Conservation (phyloP, 192 early-diverging fungal species). For the Entophlyctis luteolus region DNA sequence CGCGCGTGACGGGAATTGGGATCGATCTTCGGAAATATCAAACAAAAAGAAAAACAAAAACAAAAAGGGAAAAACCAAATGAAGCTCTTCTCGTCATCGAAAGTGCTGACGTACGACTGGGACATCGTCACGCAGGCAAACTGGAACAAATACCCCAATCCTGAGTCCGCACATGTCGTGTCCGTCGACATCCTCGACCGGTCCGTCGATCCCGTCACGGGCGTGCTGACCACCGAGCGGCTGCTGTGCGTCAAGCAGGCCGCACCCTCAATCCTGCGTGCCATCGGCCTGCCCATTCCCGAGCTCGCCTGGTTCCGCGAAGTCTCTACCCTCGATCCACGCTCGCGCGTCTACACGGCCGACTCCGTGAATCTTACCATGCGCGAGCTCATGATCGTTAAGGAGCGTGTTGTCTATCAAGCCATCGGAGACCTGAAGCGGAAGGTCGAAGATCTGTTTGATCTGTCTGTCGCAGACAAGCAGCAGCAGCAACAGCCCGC, state of each 20-base stretch:
- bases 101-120: conserved; percentile 81
- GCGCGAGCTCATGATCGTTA: conserved; percentile 74
- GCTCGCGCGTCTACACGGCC: conserved; percentile 66
- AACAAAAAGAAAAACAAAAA: too few species aligned
- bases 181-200: conserved; percentile 87
- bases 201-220: conserved; percentile 73
- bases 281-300: conserved; percentile 44
- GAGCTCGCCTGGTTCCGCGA: conserved; percentile 84
- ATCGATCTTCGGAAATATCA: too few species aligned
- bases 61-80: too few species aligned
- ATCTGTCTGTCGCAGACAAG: background rate
- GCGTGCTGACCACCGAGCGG: conserved; percentile 85
- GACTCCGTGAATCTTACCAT: conserved; percentile 81
- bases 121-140: conserved; percentile 65
- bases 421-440: background rate
- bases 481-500: background rate
- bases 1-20: too few species aligned
- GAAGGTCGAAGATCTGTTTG: background rate
- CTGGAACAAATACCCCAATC: conserved; percentile 98
- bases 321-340: conserved; percentile 81
- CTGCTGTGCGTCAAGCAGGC: conserved; percentile 83
- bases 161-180: conserved; percentile 81
- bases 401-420: conserved; percentile 80
- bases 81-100: conserved; percentile 81
- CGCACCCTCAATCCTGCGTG: conserved; percentile 71